Conservation (phyloP, 805 yeast genomes). For the Saccharomycopsis sp. region DNA sequence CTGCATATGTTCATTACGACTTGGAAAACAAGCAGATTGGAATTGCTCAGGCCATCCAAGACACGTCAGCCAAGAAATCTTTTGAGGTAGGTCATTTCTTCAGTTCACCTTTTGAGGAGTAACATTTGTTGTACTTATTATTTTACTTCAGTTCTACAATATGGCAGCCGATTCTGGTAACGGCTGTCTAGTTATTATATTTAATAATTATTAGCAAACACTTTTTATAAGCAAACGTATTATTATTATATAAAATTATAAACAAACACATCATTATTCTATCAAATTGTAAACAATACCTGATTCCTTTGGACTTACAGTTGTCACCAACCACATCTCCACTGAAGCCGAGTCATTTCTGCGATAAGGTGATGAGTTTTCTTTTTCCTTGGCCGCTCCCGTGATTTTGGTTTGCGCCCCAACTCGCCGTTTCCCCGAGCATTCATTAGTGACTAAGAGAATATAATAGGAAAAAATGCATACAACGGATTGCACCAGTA, state of each 20-base stretch:
- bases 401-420: not conserved
- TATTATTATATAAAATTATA: too few species aligned
- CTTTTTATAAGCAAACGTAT: too few species aligned
- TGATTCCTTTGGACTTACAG: too few species aligned
- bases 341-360: not conserved
- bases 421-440: not conserved
- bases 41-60: constrained; percentile 39
- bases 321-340: too few species aligned
- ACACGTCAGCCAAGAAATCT: not conserved
- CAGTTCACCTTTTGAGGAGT: not conserved
- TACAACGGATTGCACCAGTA: not conserved
- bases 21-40: constrained; percentile 50
- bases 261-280: too few species aligned
- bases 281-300: too few species aligned
- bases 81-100: not conserved
- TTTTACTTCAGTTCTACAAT: not conserved
- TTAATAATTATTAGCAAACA: too few species aligned
- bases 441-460: not conserved
- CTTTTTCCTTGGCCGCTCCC: not conserved
- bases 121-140: not conserved
- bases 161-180: not conserved
- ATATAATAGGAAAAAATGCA: not conserved
- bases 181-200: not conserved
- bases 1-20: constrained; percentile 63
- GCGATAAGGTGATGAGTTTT: not conserved